These are phyloP conservation scores for Cardamine resedifolia DNA, from an alignment of 345 rosid species.

Conservation along the genomic window DNA sequence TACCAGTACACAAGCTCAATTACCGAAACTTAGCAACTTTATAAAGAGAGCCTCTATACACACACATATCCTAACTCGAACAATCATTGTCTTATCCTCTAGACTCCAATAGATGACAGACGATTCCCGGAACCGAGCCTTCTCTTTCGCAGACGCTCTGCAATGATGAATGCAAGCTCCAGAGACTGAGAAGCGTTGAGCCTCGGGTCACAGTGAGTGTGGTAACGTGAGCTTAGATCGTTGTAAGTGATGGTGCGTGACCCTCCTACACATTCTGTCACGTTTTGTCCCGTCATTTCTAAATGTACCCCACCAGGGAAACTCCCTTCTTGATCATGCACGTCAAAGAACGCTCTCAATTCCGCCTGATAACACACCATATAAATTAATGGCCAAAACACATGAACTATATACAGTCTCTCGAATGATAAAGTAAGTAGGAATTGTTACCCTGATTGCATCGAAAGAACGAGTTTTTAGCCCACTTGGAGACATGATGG, in stretches of 20 bases:
- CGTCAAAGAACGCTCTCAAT: conserved; percentile 61
- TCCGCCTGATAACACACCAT: conserved; percentile 42
- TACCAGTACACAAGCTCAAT: not conserved
- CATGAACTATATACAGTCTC: not conserved
- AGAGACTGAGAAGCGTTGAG: conserved; percentile 61
- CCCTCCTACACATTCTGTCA: conserved; percentile 63
- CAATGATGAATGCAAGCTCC: conserved; percentile 56
- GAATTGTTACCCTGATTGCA: conserved; percentile 46
- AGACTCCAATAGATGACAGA: conserved; percentile 31
- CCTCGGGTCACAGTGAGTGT: conserved; percentile 57
- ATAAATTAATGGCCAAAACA: not conserved
- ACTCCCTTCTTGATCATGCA: conserved; percentile 65
- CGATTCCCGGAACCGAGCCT: conserved; percentile 31
- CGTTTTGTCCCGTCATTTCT: conserved; percentile 65
- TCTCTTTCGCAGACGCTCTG: conserved; percentile 50
- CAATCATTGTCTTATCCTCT: conserved; percentile 8
- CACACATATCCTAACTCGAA: not conserved
- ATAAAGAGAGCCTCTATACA: conserved; percentile 21
- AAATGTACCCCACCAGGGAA: conserved; percentile 59
- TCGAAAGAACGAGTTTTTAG: conserved; percentile 64
- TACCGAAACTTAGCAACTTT: conserved; percentile 3
- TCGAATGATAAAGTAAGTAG: not conserved
- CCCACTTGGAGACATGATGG: conserved; percentile 63
- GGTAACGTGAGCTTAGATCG: conserved; percentile 57
- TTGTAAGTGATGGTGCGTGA: conserved; percentile 53